Conservation (phyloP, 148 eudicot species). For the Vaccinium macrocarpon region DNA sequence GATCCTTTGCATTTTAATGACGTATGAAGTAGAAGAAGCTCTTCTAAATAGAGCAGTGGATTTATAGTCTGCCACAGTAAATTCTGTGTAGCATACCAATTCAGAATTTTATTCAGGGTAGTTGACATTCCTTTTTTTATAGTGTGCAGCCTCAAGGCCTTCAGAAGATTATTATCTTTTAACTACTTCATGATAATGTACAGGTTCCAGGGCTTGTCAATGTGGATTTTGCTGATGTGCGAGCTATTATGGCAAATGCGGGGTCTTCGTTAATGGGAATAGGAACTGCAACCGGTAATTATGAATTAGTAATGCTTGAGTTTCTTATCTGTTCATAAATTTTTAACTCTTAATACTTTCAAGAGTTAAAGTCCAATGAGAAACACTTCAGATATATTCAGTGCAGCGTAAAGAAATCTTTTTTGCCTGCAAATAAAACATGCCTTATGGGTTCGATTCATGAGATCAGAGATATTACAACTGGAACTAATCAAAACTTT, state of each 20-base stretch:
- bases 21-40: not conserved
- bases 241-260: conserved; percentile 97
- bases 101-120: not conserved
- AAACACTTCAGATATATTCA: not conserved
- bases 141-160: conserved; percentile 6
- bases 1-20: not conserved
- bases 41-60: not conserved
- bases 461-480: not conserved
- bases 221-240: conserved; percentile 99
- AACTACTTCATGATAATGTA: conserved; percentile 18
- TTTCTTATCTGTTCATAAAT: not conserved
- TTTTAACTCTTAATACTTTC: not conserved
- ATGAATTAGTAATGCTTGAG: too few relatives aligned
- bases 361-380: not conserved
- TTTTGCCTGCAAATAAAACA: not conserved
- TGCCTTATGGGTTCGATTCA: not conserved
- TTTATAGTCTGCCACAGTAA: not conserved
- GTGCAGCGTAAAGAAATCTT: not conserved
- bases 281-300: conserved; percentile 96
- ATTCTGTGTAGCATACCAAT: conserved; percentile 2
- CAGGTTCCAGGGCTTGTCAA: conserved; percentile 97
- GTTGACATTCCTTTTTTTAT: not conserved
- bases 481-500: not conserved
- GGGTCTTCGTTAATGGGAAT: conserved; percentile 98
- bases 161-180: not conserved